Evolutionary conservation across 2,329 filamentous ascomycete species (phyloP).

Genomic region (Alternaria alternata): DNA sequence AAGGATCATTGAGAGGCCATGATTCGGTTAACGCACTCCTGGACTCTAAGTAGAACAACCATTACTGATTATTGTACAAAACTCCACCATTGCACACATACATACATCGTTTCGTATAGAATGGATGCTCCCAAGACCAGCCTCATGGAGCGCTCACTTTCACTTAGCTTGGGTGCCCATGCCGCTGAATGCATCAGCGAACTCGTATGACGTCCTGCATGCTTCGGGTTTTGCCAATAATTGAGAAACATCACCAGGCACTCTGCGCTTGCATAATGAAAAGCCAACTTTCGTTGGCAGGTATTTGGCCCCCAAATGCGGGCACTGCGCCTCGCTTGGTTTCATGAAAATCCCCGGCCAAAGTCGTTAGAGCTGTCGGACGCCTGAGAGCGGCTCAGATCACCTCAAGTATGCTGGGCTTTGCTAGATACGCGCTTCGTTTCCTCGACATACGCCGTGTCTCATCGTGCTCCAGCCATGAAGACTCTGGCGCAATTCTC

Average conservation of each 20-base stretch:
- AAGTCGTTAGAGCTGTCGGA: slow-evolving; percentile 4
- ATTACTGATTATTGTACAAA: background rate
- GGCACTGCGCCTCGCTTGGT: slow-evolving; percentile 29
- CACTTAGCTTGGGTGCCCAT: background rate
- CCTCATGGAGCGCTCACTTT: background rate
- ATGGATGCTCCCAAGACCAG: background rate
- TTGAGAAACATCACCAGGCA: background rate
- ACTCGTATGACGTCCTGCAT: background rate
- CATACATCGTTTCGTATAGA: background rate
- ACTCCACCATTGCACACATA: background rate
- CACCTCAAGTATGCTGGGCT: background rate
- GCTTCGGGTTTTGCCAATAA: background rate
- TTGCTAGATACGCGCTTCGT: background rate
- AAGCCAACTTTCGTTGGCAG: background rate
- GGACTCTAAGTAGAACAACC: background rate
- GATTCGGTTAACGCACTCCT: background rate
- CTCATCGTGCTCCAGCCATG: background rate
- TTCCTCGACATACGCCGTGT: background rate
- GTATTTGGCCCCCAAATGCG: background rate
- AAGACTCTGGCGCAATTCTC: slow-evolving; percentile 6
- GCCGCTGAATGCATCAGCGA: background rate
- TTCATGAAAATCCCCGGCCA: background rate
- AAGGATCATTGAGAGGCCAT: background rate
- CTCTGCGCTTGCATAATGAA: background rate
- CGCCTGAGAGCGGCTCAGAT: slow-evolving; percentile 13